Base-by-base conservation (phyloP, 2,329 filamentous ascomycete species). In the Thermothelomyces thermophilus region DNA sequence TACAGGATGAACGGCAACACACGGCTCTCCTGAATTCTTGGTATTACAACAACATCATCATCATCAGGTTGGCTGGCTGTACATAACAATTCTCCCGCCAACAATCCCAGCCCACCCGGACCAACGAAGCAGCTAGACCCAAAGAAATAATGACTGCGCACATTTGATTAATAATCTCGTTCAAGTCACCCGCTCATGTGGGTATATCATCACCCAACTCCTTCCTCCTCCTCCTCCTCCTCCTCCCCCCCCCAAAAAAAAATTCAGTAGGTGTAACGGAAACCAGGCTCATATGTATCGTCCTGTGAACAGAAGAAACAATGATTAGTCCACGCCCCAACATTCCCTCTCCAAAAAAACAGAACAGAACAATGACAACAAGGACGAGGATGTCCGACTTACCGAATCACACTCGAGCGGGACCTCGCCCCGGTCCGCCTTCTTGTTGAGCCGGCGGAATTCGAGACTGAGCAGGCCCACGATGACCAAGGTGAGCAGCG, bases 391-490 rank as follows among this genome's bases (percentile, higher is more conserved):
- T 8, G 17, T 5, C 24, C 8, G 13, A 68, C 73, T 69, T 63
- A 77, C 74, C 56, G 76, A 70, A 37, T 70, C 64, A 16, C 65
- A 63, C 63, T 81, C 77, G 11, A 80, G 64, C 53, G 73, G 63
- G 60, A 69, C 73, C 65, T 77, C 74, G 42, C 75, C 75, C 26
- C 70, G 63, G n/a, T 80, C 75, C 0, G 77, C 77, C 62, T 71
- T 70, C 49, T 59, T 62, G 56, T 81, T 80, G 56, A 70, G 61
- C 13, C 66, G 53, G 52, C 65, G 66, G 53, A 73, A 77, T 4
- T 66, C 63, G 3, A 73, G 22, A 19, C 68, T 72, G 20, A 71
- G 61, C 0, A 71, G 8, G 2, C 57, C 45, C 1, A 79, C 74
- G 16, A 79, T 53, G 4, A 77, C 24, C 2, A 79, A 60, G 20